phyloP scores from a whole-genome alignment of 768 basidiomycete genomes.

The Boletus reticulatus region DNA sequence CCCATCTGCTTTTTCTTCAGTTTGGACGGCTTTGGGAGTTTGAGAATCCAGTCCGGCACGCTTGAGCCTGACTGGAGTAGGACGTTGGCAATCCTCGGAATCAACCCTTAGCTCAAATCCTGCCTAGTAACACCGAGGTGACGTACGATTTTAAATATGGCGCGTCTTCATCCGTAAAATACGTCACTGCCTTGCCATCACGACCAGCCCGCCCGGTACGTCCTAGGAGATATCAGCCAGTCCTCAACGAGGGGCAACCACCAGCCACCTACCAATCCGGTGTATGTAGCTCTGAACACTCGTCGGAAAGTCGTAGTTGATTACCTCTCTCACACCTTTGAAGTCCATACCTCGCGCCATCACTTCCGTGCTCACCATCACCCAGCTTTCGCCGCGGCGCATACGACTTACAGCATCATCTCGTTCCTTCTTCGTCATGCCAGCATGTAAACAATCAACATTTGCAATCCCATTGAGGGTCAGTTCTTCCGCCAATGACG shows the following conservation, averaged over 20 bases:
- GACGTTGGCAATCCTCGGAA: conserved; percentile 87
- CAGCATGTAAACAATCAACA: conserved; percentile 90
- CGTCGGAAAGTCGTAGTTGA: conserved; percentile 97
- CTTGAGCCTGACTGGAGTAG: conserved; percentile 86
- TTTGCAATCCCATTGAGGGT: conserved; percentile 73
- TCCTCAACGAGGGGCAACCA: not conserved
- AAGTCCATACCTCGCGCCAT: conserved; percentile 99
- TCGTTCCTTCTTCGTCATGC: conserved; percentile 82
- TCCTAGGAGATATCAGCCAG: conserved; percentile 42
- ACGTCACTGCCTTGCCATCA: conserved; percentile 91
- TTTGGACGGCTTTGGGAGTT: conserved; percentile 90
- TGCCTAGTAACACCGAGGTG: not conserved
- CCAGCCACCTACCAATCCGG: conserved; percentile 66
- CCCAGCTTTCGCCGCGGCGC: conserved; percentile 89
- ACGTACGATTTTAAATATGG: conserved; percentile 86
- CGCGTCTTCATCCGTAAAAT: conserved; percentile 92
- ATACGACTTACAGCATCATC: conserved; percentile 84
- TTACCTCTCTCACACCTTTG: conserved; percentile 88
- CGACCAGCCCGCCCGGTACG: conserved; percentile 94
- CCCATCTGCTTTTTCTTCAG: conserved; percentile 84
- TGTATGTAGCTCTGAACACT: conserved; percentile 96
- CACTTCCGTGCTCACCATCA: conserved; percentile 94
- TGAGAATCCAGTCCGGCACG: conserved; percentile 94
- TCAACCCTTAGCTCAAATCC: conserved; percentile 6
- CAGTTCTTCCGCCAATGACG: conserved; percentile 79